Conservation (phyloP, 2,329 filamentous ascomycete species). For the Aspergillus persii region DNA sequence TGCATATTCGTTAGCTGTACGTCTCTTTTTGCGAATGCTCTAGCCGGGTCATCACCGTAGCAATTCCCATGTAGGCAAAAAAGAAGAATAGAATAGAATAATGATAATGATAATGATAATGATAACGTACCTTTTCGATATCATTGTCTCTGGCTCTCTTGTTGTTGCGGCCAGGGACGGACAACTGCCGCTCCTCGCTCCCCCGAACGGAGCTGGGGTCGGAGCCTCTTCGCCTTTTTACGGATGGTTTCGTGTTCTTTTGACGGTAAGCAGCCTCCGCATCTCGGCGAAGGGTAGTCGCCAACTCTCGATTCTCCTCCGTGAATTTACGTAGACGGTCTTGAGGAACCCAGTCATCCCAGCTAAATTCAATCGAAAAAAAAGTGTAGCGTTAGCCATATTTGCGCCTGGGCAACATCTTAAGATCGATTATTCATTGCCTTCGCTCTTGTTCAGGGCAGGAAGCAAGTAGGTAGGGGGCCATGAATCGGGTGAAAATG, state of each 20-base stretch:
- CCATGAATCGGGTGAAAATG: conserved; percentile 5
- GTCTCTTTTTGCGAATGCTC: not conserved
- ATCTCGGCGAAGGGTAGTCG: conserved; percentile 50
- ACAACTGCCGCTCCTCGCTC: conserved; percentile 46
- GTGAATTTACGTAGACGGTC: conserved; percentile 93
- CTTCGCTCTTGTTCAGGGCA: not conserved
- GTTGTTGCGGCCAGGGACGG: conserved; percentile 42
- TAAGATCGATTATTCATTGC: not conserved
- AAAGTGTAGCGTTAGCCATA: not conserved
- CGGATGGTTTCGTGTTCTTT: conserved; percentile 31
- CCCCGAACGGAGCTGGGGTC: conserved; percentile 44
- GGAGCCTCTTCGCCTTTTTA: conserved; percentile 42
- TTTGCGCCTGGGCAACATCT: not conserved
- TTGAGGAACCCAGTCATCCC: conserved; percentile 97
- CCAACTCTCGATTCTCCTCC: conserved; percentile 91
- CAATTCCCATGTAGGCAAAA: not conserved
- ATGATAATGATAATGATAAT: not conserved
- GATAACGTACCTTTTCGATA: conserved; percentile 45
- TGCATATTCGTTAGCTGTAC: conserved; percentile 38
- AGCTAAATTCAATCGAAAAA: conserved; percentile 49
- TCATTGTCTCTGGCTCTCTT: conserved; percentile 48
- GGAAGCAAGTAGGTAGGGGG: not conserved
- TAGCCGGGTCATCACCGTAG: not conserved
- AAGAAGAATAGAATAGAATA: conserved; percentile 1
- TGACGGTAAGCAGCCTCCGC: conserved; percentile 36